phyloP scores from a whole-genome alignment of 192 early-diverging fungal genomes.

The Linnemannia zychae region DNA sequence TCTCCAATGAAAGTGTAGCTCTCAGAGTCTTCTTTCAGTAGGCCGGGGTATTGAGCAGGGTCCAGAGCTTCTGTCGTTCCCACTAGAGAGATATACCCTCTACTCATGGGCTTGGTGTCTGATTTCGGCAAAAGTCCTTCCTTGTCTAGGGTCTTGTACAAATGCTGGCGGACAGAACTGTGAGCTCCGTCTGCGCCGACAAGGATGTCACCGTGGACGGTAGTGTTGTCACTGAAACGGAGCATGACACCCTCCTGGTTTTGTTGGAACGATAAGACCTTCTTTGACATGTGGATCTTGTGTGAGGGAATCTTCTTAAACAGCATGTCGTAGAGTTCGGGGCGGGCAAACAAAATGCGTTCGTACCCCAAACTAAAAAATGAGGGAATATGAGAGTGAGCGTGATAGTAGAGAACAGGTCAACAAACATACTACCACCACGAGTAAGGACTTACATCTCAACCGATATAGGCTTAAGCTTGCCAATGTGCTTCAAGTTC shows the following conservation, averaged over 20 bases:
- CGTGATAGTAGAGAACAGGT: too few relatives aligned
- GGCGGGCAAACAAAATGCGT: not conserved
- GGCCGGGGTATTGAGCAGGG: not conserved
- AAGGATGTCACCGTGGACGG: slow-evolving; percentile 17
- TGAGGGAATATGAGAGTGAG: too few relatives aligned
- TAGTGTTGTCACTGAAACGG: not conserved
- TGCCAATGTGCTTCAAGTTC: not conserved
- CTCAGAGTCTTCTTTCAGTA: not conserved
- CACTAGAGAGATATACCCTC: slow-evolving; percentile 1
- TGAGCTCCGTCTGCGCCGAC: slow-evolving; percentile 28
- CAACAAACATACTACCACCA: too few relatives aligned
- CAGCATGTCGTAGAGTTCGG: not conserved
- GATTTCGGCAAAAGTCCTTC: not conserved
- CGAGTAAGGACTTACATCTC: not conserved
- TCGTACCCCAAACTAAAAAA: not conserved
- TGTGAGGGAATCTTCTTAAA: not conserved
- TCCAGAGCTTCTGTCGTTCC: slow-evolving; percentile 12
- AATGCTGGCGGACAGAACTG: not conserved
- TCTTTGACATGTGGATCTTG: slow-evolving; percentile 15
- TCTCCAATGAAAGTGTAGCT: not conserved
- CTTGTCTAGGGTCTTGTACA: slow-evolving; percentile 12
- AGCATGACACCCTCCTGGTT: slow-evolving; percentile 3
- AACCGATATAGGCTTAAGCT: too few relatives aligned
- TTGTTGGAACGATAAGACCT: not conserved
- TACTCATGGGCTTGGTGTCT: not conserved